phyloP scores from a whole-genome alignment of 2,329 filamentous ascomycete species.

The Chaetothyriales sp. region DNA sequence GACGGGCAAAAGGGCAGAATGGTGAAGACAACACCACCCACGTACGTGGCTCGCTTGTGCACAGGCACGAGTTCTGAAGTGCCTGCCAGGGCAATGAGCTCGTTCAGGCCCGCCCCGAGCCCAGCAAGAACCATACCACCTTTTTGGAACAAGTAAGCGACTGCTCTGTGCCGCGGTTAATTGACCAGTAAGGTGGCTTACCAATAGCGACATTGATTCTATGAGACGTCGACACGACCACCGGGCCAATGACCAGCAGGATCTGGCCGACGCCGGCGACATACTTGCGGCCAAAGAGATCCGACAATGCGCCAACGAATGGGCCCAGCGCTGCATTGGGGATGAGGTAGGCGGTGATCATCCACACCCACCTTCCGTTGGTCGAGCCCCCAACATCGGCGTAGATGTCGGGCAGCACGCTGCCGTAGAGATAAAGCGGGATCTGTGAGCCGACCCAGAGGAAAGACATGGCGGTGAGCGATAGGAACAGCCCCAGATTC shows the following conservation, averaged over 20 bases:
- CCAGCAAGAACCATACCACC: slow-evolving; percentile 47
- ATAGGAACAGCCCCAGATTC: neutral
- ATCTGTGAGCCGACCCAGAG: slow-evolving; percentile 50
- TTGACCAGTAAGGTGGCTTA: slow-evolving; percentile 18
- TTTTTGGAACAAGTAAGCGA: slow-evolving; percentile 21
- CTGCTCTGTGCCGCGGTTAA: too few relatives aligned
- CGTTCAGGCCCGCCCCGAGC: slow-evolving; percentile 52
- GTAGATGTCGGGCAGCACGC: slow-evolving; percentile 44
- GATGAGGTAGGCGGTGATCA: slow-evolving; percentile 41
- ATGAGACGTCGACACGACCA: slow-evolving; percentile 44
- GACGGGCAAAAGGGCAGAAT: slow-evolving; percentile 51
- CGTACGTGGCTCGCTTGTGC: slow-evolving; percentile 49
- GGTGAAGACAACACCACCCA: slow-evolving; percentile 46
- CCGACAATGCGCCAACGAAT: slow-evolving; percentile 53
- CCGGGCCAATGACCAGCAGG: slow-evolving; percentile 45
- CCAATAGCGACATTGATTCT: slow-evolving; percentile 50
- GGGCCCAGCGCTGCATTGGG: slow-evolving; percentile 44
- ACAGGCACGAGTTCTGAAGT: slow-evolving; percentile 56
- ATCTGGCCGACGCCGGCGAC: slow-evolving; percentile 43
- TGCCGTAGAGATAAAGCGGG: slow-evolving; percentile 41
- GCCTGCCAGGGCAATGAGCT: slow-evolving; percentile 54
- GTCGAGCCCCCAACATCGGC: slow-evolving; percentile 46
- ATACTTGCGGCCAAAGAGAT: slow-evolving; percentile 48
- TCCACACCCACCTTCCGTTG: slow-evolving; percentile 44
- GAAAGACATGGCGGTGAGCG: slow-evolving; percentile 44